phyloP scores from a whole-genome alignment of 306 rosid species.

The Mimosa pudica region DNA sequence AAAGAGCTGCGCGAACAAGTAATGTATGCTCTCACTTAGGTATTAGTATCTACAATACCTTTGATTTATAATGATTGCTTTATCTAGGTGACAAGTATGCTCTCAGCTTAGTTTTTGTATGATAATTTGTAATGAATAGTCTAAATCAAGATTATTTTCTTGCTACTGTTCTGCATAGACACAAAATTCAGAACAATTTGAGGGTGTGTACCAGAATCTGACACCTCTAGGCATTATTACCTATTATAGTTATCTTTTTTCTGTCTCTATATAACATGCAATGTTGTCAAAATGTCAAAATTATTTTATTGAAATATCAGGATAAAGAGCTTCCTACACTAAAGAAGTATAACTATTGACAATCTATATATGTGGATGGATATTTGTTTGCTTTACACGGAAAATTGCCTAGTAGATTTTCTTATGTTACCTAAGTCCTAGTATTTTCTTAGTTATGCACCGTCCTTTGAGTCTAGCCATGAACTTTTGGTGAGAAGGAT shows the following conservation, averaged over 20 bases:
- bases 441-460: not conserved
- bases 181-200: not conserved
- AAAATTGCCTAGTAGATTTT: not conserved
- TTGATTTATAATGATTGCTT: not conserved
- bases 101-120: not conserved
- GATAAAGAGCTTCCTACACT: not conserved
- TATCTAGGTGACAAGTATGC: not conserved
- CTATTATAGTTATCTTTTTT: not conserved
- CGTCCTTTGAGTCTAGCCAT: not conserved
- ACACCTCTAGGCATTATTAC: not conserved
- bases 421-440: not conserved
- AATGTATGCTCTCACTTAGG: slow-evolving; percentile 54
- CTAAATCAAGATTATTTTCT: not conserved
- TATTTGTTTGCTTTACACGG: not conserved
- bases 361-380: not conserved
- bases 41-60: not conserved
- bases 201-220: not conserved
- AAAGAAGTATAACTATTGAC: not conserved
- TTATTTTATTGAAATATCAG: not conserved
- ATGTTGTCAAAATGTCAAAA: not conserved
- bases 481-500: not conserved
- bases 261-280: not conserved
- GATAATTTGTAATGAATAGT: not conserved
- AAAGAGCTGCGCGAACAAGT: slow-evolving; percentile 75
- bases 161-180: not conserved